Evolutionary conservation across 1,284 basidiomycete species (phyloP), one percentile per base, ranked within the genome.

Genomic region (Rhodotorula sp.): DNA sequence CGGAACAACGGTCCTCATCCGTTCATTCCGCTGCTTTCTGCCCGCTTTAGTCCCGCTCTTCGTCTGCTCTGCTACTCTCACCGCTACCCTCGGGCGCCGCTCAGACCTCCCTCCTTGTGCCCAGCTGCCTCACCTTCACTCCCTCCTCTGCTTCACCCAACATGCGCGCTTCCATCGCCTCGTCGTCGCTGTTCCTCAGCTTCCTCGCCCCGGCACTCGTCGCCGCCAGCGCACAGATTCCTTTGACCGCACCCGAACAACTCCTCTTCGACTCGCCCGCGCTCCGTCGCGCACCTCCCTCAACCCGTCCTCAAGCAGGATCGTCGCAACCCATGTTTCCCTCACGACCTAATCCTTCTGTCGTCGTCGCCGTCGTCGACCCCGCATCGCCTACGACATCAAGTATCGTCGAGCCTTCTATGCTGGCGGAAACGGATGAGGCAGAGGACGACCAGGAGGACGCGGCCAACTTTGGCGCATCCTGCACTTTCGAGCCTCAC

Each of bases 311-410:
- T 9, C 39, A 48, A 7, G 9, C 39, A n/a, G 27, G 56, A n/a
- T 39, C 27, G 39, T 44, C 39, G 39, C 39, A 44, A 15, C 39
- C 39, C 39, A 44, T 44, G 39, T 44, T 44, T 17, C 39, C 39
- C 39, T 44, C 39, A 44, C 39, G 39, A 44, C 39, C 62, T 32
- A 57, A 59, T 51, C 58, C 59, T 5, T 62, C 66, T 11, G 65
- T 67, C 52, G 53, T 68, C 51, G 70, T 71, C 9, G 52, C 48
- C 63, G 44, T 68, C 46, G 70, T 71, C 36, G 70, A 71, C 47
- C 66, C 70, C 10, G 58, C 65, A 3, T 59, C 60, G 2, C 70
- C 70, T 17, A 54, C 69, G 2, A 59, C 60, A 13, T 70, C 64
- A 2, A 32, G 39, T 34, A 22, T 63, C 47, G 59, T 60, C 6